Base-by-base conservation (phyloP, 257 asterid species). In the Misopates orontium region DNA sequence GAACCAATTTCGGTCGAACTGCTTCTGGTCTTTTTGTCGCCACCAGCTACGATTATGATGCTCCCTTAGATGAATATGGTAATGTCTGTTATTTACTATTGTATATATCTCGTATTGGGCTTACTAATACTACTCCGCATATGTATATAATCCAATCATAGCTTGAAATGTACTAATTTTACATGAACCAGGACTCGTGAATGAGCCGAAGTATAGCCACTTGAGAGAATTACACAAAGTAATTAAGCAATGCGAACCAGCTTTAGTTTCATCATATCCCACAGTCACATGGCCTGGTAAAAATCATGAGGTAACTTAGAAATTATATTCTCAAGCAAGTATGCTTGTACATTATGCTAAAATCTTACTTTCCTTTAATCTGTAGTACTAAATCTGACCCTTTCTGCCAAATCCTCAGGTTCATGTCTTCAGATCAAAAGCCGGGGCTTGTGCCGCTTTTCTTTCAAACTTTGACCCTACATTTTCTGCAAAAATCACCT, bases 51-150 rank as follows among this genome's bases (percentile, higher is more conserved):
- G 96, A 89, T 42, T 91, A 86, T 58, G 98, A 91, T 75, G 96
- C 96, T 76, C 98, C 96, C 7, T 56, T 91, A 16, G 96, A 91
- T 56, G 98, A 91, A 77, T 91, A 91, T 62, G 98, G 98, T 91
- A 86, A 56, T 13, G 8, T 25, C 54, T n/a, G 1, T 17, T n/a
- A 10, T 31, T 28, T 60, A 40, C 9, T 23, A 15, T 20, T 4
- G 42, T 59, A 19, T 6, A 39, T 4, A 40, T 11, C 20, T 24
- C 22, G 8, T 10, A 9, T 36, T 16, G 41, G 31, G 64, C 49
- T 28, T 56, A 28, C 6, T 2, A 6, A 28, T 5, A 25, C 15
- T 56, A 56, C 31, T 5, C 8, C 21, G 5, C 23, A 57, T 22
- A 13, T 22, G 7, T n/a, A 57, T 21, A 31, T 57, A 31, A 24